Percentiles rank a stretch among this genome's conserved stretches.
These are phyloP conservation scores for Dendrocalamus sinicus DNA, from an alignment of 176 grass and related monocot genomes.

Conservation along the genomic window DNA sequence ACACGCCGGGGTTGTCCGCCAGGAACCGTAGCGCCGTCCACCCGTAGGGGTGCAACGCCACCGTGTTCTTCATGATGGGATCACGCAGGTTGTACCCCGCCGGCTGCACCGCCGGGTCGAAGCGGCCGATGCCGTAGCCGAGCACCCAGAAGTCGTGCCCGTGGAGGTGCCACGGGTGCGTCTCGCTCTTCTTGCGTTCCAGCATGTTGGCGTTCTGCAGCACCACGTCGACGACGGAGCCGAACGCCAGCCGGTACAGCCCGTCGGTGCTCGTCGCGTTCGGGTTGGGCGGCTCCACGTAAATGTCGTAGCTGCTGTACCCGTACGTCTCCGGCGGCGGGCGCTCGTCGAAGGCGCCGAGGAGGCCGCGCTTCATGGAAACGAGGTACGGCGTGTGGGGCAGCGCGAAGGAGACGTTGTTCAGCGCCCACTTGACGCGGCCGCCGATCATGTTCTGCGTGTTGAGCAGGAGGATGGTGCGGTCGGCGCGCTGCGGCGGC, in stretches of 20 bases:
- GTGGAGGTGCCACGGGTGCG: conserved; percentile 87
- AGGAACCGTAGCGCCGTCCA: conserved; percentile 83
- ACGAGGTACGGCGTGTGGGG: conserved; percentile 77
- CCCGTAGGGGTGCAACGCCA: conserved; percentile 60
- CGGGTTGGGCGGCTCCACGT: conserved; percentile 26
- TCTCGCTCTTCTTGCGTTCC: conserved; percentile 57
- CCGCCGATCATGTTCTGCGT: conserved; percentile 73
- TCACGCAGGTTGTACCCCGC: conserved; percentile 58
- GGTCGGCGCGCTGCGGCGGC: conserved; percentile 55
- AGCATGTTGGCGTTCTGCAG: conserved; percentile 84
- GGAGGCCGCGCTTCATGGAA: conserved; percentile 50
- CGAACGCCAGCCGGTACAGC: conserved; percentile 59
- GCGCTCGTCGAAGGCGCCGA: conserved; percentile 40
- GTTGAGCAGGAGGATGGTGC: conserved; percentile 71
- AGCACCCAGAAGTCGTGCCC: conserved; percentile 27
- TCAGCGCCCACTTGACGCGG: conserved; percentile 59
- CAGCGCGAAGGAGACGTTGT: conserved; percentile 76
- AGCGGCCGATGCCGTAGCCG: conserved; percentile 60
- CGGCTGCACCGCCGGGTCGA: conserved; percentile 62
- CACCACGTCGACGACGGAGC: conserved; percentile 74
- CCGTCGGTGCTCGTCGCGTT: conserved; percentile 49
- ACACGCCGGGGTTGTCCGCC: conserved; percentile 80
- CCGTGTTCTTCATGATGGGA: conserved; percentile 77
- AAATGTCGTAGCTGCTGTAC: conserved; percentile 53
- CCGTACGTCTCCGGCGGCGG: conserved; percentile 74